Evolutionary conservation across 345 rosid genomes (phyloP).

Genomic region (Hibiscus syriacus): DNA sequence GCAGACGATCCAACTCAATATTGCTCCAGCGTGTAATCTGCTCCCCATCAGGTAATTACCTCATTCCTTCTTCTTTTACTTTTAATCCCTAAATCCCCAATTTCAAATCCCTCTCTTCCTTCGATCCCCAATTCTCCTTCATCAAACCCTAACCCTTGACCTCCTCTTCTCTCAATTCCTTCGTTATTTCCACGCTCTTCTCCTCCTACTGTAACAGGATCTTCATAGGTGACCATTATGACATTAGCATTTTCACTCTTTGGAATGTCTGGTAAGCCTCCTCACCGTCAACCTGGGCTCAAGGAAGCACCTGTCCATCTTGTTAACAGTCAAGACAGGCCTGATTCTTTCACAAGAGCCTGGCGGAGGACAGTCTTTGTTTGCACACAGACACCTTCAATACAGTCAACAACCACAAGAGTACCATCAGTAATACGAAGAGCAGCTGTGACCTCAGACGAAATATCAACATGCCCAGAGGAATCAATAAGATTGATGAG

Average conservation of each 20-base stretch:
- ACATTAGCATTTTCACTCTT: conserved; percentile 78
- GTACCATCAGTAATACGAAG: conserved; percentile 71
- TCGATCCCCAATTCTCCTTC: too few species aligned
- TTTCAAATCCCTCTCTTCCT: too few species aligned
- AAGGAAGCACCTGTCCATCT: conserved; percentile 83
- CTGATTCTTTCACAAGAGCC: conserved; percentile 53
- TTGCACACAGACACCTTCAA: conserved; percentile 70
- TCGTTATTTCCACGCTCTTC: too few species aligned
- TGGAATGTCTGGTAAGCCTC: conserved; percentile 70
- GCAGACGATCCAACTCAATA: too few species aligned
- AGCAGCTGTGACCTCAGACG: conserved; percentile 80
- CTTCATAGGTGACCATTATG: conserved; percentile 76
- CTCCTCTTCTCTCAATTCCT: too few species aligned
- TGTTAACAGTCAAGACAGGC: conserved; percentile 75
- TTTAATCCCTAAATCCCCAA: too few species aligned
- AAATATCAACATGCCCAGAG: conserved; percentile 71
- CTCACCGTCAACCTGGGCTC: conserved; percentile 83
- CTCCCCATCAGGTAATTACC: too few species aligned
- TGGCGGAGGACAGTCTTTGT: conserved; percentile 55
- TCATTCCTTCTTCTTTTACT: too few species aligned
- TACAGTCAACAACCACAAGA: conserved; percentile 51
- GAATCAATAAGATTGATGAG: conserved; percentile 74
- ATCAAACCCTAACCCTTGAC: too few species aligned
- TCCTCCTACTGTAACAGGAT: too few species aligned
- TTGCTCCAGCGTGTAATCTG: too few species aligned